phyloP scores from a whole-genome alignment of 2,329 filamentous ascomycete species.

The Immersiporthe knoxdaviesiana region DNA sequence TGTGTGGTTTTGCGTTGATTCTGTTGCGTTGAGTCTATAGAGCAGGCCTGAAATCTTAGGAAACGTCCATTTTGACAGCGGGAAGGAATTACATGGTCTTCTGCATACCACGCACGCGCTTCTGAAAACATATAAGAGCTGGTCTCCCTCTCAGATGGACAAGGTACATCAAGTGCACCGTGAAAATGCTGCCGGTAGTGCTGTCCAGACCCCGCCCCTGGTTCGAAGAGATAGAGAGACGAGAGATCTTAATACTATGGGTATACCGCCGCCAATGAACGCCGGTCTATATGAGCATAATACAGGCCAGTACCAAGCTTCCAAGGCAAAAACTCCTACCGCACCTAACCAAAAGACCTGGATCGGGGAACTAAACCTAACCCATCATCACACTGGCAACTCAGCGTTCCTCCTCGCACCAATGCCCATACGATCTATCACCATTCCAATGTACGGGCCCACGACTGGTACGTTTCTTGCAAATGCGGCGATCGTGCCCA shows the following conservation, averaged over 20 bases:
- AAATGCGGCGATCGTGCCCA: constrained; percentile 89
- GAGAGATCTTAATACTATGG: constrained; percentile 12
- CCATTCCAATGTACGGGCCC: constrained; percentile 80
- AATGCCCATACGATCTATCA: constrained; percentile 71
- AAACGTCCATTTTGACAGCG: constrained; percentile 26
- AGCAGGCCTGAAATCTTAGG: constrained; percentile 29
- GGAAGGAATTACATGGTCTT: constrained; percentile 20
- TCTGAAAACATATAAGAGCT: constrained; percentile 14
- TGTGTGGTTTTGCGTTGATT: background rate
- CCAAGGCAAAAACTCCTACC: background rate
- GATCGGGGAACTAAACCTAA: too few species aligned
- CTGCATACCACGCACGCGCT: constrained; percentile 23
- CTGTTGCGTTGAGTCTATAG: constrained; percentile 29
- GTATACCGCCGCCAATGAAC: constrained; percentile 28
- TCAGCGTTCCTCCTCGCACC: constrained; percentile 71
- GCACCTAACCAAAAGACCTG: background rate
- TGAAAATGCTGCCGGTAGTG: background rate
- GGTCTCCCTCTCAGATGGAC: constrained; percentile 5
- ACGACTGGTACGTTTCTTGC: constrained; percentile 82
- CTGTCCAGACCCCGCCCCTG: background rate
- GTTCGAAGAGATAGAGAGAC: background rate
- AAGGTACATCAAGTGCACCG: background rate
- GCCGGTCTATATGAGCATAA: constrained; percentile 30
- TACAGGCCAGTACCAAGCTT: constrained; percentile 26
- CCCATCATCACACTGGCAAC: constrained; percentile 68